Base-by-base conservation (phyloP, 148 eudicot species). In the Linanthus parryae region DNA sequence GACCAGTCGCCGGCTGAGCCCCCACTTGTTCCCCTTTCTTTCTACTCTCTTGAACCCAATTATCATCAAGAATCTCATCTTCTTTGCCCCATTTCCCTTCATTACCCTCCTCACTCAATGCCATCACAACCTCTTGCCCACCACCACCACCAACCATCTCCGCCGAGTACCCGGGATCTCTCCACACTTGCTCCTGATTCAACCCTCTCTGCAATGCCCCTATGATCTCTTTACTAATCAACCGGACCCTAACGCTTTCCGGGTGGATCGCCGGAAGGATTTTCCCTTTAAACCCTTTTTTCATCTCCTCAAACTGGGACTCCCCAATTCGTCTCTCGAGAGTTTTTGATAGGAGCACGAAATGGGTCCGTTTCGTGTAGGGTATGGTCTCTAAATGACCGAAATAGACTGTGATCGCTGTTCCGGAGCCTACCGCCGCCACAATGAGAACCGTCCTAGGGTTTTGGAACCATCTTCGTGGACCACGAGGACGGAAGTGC, bases 61-160 rank as follows among this genome's bases (percentile, higher is more conserved):
- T 70, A 65, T 90, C 97, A 76, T 90, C 92, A 44, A 90, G 70
- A 44, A 84, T 33, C 59, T 88, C 94, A 48, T 79, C 94, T 12
- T 79, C 76, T 45, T 57, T 77, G 8, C 10, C 27, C 96, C 96
- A 84, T 16, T 58, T 61, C 44, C 34, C 79, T 13, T 58, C 77
- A 12, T 14, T 21, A 42, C n/a, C 63, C 54, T 76, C 85, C 24
- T 44, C 66, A 64, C 73, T 50, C 17, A 67, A 77, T 28, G 66
- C 78, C 65, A 40, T 57, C 73, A 73, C 21, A 8, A 66, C 54
- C 39, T 71, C 78, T 4, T 66, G 17, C 37, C 57, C 75, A 44
- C 48, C 46, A 19, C 20, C 48, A 17, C 23, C 28, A 11, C 34
- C 60, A 30, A 28, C 58, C 4, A 49, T 49, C 12, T 72, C 86